Base-by-base conservation (phyloP, 495 filamentous ascomycete species). In the Lophiotrema nucula region DNA sequence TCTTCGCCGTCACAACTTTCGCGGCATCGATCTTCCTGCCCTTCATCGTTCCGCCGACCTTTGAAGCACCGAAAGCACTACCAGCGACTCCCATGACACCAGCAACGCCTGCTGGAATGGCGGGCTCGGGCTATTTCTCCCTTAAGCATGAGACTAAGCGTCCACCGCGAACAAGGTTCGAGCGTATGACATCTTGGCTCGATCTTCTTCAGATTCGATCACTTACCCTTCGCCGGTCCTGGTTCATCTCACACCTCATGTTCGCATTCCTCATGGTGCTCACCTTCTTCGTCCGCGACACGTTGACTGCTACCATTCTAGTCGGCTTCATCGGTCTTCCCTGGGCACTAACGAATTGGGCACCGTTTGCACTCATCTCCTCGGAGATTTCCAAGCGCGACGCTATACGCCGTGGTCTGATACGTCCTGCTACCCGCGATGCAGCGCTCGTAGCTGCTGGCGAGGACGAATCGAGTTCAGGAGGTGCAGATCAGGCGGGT, bases 261-360 rank as follows among this genome's bases (percentile, higher is more conserved):
- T 95, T 95, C 69, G 81, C 88, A 1, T 62, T 76, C 10, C 83
- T 84, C 64, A 95, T 92, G 86, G 85, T 86, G 64, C 83, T 81
- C 65, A 92, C 91, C 2, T 84, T 95, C 53, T 79, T 95, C 65
- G 85, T 93, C 45, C 80, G 73, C 52, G 81, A 78, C 5, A 78
- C 85, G 24, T 72, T 76, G 51, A 81, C 78, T 6, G 91, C 84
- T 3, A 92, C 87, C 0, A 75, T 84, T 16, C 81, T 92, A 12
- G 85, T 93, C 43, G 88, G 82, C 4, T 67, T 93, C 12, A 79
- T 95, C 56, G 91, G 91, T 16, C 83, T 96, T 52, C 87, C 85
- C 12, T 96, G 91, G 91, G 89, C 91, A 21, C 73, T 96, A 47
- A 89, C 90, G 18, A 78, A 91, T 26, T 96, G 91, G 91, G 91